Conservation (phyloP, 2,329 filamentous ascomycete species). For the Venturia carpophila region DNA sequence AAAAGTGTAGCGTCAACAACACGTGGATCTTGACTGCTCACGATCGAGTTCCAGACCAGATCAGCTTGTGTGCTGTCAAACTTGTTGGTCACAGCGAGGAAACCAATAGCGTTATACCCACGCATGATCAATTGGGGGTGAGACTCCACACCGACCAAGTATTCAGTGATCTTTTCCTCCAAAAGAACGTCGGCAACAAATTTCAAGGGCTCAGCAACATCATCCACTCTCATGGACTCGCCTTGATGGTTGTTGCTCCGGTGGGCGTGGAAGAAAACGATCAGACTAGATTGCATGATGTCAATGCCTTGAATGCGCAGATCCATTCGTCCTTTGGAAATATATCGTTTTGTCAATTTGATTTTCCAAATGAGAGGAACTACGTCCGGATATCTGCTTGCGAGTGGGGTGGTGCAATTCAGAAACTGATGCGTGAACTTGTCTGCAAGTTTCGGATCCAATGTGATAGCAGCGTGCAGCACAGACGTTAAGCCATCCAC, state of each 20-base stretch:
- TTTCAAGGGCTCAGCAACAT: conserved; percentile 47
- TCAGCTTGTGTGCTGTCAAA: conserved; percentile 69
- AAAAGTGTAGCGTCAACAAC: conserved; percentile 71
- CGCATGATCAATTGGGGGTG: conserved; percentile 83
- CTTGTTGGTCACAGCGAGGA: conserved; percentile 69
- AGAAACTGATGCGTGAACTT: neutral
- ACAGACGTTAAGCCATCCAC: conserved; percentile 1
- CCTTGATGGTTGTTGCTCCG: conserved; percentile 39
- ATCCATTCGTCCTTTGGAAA: conserved; percentile 84
- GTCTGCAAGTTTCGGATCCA: neutral
- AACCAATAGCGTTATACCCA: conserved; percentile 77
- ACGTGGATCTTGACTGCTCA: conserved; percentile 71
- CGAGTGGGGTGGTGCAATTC: neutral
- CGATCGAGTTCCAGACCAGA: conserved; percentile 75
- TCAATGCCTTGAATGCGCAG: conserved; percentile 71
- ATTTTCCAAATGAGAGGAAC: conserved; percentile 63
- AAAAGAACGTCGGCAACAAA: conserved; percentile 64
- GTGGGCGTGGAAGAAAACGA: conserved; percentile 45
- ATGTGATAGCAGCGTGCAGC: neutral
- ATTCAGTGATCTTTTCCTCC: conserved; percentile 66
- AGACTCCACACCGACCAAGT: conserved; percentile 82
- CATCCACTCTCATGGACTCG: conserved; percentile 16
- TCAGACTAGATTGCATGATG: conserved; percentile 63
- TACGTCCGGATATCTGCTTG: conserved; percentile 33
- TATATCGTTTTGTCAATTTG: conserved; percentile 58